Base-by-base conservation (phyloP, 1,284 basidiomycete species). In the Puccinia novopanici region DNA sequence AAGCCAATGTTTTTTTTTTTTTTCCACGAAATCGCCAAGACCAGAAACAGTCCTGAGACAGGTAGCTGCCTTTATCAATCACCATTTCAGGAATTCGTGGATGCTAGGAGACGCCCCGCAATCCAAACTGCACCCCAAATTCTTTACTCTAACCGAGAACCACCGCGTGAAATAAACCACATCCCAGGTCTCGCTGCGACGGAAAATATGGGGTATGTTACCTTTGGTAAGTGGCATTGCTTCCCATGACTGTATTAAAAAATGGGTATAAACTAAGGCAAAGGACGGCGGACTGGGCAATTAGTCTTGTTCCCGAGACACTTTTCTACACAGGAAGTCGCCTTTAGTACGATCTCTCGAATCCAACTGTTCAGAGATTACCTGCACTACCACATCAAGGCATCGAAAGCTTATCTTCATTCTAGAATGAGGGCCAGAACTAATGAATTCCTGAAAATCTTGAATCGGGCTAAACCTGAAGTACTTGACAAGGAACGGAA, bases 401-500 rank as follows among this genome's bases (percentile, higher is more conserved):
- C 96, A 87, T 95, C 92, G 76, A 99, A 99, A 87, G 97, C 96
- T 0, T 99, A 99, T 88, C 96, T 99, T 93, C 97, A 99, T 87
- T 96, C 94, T 34, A 89, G 97, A 73, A 97, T 99, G 95, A 90
- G 97, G 82, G 90, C 92, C 85, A 91, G 97, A 37, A 97, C 98
- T 17, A 91, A 92, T 19, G 95, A 98, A 87, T 99, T 99, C 89
- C 91, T 98, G 87, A 99, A 99, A 88, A 91, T 99, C 71, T 88
- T 99, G 84, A 99, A 99, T 86, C 88, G 97, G 72, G 96, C 97
- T n/a, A 99, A 99, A 89, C 93, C 93, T 50, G 97, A 99, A 87
- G 90, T 90, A 12, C 91, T 91, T 0, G 89, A 90, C 10, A 90
- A 89, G 40, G 95, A 98, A 86, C 89, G 93, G 84, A 98, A 94